Percentiles rank a stretch among this genome's conserved stretches.
These are phyloP conservation scores for Blastocystis sp. DNA, from an alignment of 352 stramenopile species.

Conservation along the genomic window DNA sequence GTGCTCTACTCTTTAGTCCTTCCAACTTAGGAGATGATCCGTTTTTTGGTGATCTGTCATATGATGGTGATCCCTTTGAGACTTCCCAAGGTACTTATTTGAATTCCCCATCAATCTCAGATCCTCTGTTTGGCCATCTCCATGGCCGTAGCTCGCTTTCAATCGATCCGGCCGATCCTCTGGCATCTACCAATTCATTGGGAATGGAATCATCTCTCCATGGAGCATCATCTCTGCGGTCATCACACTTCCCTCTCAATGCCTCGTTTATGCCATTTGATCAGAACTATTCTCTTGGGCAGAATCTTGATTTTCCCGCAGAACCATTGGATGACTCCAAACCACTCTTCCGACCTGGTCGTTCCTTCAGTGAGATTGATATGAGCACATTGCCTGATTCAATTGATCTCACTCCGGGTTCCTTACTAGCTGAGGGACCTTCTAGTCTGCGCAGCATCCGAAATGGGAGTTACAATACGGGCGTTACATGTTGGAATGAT, in stretches of 20 bases:
- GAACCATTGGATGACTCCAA: background rate
- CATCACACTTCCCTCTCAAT: background rate
- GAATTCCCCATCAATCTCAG: background rate
- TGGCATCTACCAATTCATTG: background rate
- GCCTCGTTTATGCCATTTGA: background rate
- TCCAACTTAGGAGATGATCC: background rate
- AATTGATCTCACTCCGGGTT: background rate
- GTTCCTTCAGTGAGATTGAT: constrained; percentile 35
- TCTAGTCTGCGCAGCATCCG: too few species aligned
- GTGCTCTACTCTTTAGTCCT: background rate
- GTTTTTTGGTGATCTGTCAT: background rate
- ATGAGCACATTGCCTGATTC: background rate
- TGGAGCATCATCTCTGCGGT: background rate
- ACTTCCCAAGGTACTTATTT: background rate
- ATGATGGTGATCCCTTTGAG: background rate
- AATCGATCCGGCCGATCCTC: background rate
- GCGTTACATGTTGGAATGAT: background rate
- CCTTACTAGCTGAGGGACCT: background rate
- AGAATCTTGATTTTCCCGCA: background rate
- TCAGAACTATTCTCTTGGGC: background rate
- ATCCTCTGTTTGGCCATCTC: background rate
- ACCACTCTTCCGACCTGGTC: background rate
- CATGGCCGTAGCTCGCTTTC: background rate
- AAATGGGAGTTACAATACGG: background rate
- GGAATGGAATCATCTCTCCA: background rate